These are phyloP conservation scores for Choiromyces venosus DNA, from an alignment of 495 filamentous ascomycete genomes.

Conservation along the genomic window DNA sequence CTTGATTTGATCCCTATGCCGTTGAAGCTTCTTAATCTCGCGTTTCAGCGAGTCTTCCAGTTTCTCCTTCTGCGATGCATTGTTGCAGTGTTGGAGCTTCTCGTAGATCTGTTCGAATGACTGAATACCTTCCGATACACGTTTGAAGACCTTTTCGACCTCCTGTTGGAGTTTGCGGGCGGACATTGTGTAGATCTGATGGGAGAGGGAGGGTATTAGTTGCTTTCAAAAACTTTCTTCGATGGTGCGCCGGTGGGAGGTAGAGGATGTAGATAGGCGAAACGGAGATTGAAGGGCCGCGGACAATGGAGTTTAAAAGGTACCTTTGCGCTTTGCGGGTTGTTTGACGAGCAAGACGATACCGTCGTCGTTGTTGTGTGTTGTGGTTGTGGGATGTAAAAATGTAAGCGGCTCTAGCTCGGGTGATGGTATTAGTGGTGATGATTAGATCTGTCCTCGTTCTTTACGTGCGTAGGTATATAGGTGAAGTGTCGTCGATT, in stretches of 20 bases:
- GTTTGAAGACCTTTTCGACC: slow-evolving; percentile 98
- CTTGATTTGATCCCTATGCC: slow-evolving; percentile 97
- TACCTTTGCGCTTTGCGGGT: slow-evolving; percentile 13
- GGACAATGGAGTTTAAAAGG: not conserved
- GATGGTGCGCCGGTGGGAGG: slow-evolving; percentile 22
- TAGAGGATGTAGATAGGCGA: slow-evolving; percentile 10
- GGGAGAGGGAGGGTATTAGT: slow-evolving; percentile 23
- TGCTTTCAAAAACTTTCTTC: slow-evolving; percentile 8
- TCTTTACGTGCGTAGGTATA: slow-evolving; percentile 20
- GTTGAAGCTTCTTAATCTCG: slow-evolving; percentile 98
- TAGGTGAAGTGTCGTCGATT: slow-evolving; percentile 4
- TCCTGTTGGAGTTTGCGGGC: slow-evolving; percentile 92
- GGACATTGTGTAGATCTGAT: slow-evolving; percentile 60
- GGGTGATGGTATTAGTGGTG: not conserved
- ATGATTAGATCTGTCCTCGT: not conserved
- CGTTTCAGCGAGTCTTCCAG: slow-evolving; percentile 94
- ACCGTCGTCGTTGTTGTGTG: slow-evolving; percentile 17
- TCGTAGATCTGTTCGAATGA: slow-evolving; percentile 91
- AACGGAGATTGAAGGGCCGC: slow-evolving; percentile 5
- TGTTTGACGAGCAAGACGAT: slow-evolving; percentile 12
- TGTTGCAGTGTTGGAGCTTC: slow-evolving; percentile 84
- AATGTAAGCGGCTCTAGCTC: not conserved
- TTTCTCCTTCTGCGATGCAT: slow-evolving; percentile 95
- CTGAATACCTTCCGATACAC: slow-evolving; percentile 83
- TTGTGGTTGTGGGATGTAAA: slow-evolving; percentile 1